Evolutionary conservation across 2,329 filamentous ascomycete species (phyloP).

Genomic region (Aspergillus sp.): DNA sequence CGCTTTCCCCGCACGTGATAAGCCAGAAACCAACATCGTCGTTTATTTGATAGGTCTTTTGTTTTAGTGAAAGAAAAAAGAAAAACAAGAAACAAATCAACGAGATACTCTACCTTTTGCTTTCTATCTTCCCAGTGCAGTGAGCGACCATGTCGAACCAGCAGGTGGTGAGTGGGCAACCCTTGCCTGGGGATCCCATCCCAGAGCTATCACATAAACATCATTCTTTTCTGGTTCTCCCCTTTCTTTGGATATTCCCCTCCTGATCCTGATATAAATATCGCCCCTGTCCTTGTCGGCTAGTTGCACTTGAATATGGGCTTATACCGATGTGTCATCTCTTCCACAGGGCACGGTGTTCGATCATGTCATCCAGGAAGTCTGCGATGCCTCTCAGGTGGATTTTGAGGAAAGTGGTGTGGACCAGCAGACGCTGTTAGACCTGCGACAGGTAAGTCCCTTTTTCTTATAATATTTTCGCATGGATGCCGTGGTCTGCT

Average conservation of each 20-base stretch:
- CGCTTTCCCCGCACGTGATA: slow-evolving; percentile 5
- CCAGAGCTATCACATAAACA: background rate
- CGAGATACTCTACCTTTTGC: slow-evolving; percentile 2
- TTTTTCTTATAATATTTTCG: slow-evolving; percentile 3
- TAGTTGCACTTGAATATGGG: no score
- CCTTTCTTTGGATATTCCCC: slow-evolving; percentile 2
- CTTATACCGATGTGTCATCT: slow-evolving; percentile 5
- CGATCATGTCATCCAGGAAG: slow-evolving; percentile 81
- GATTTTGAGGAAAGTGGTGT: slow-evolving; percentile 97
- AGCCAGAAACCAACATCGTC: slow-evolving; percentile 4
- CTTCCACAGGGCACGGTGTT: slow-evolving; percentile 63
- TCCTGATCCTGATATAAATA: background rate
- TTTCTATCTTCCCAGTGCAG: slow-evolving; percentile 1
- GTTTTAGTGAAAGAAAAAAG: slow-evolving; percentile 4
- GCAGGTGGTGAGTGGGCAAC: slow-evolving; percentile 38
- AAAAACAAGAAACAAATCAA: slow-evolving; percentile 1
- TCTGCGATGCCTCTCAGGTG: slow-evolving; percentile 81
- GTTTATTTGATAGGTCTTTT: slow-evolving; percentile 5
- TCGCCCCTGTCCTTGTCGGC: no score
- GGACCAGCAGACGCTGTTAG: slow-evolving; percentile 74
- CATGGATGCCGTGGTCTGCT: no score
- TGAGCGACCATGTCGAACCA: slow-evolving; percentile 38
- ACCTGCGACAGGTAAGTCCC: slow-evolving; percentile 72
- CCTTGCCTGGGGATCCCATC: background rate
- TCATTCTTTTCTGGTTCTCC: background rate